Conservation (phyloP, 2,329 filamentous ascomycete species). For the Aotearoamyces nothofagi region DNA sequence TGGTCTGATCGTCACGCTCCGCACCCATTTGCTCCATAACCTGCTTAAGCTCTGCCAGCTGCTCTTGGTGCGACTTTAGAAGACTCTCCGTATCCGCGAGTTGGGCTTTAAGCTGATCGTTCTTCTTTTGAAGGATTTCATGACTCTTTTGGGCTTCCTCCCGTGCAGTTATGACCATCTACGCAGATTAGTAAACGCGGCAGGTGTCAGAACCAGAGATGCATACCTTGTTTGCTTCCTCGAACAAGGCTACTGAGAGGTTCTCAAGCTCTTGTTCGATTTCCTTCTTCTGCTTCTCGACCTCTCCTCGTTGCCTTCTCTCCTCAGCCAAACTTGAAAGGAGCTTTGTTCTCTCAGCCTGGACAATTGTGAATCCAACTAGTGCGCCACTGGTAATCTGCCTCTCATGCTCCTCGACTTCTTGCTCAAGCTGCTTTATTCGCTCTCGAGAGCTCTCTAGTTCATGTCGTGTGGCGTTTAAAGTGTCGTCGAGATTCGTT, state of each 20-base stretch:
- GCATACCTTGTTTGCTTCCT: slow-evolving; percentile 78
- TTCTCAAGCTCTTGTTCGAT: slow-evolving; percentile 89
- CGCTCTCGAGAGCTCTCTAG: slow-evolving; percentile 56
- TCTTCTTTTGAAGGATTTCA: slow-evolving; percentile 66
- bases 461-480: slow-evolving; percentile 71
- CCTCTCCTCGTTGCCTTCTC: slow-evolving; percentile 43
- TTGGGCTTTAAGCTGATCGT: slow-evolving; percentile 75
- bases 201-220: background rate
- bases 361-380: slow-evolving; percentile 59
- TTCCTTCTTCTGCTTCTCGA: slow-evolving; percentile 67
- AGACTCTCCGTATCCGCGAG: slow-evolving; percentile 76
- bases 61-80: slow-evolving; percentile 81
- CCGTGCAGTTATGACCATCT: slow-evolving; percentile 87
- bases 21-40: slow-evolving; percentile 80
- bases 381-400: slow-evolving; percentile 60
- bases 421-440: slow-evolving; percentile 50
- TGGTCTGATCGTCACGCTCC: slow-evolving; percentile 57
- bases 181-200: slow-evolving; percentile 54
- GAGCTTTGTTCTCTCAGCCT: slow-evolving; percentile 51
- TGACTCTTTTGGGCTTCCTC: slow-evolving; percentile 78
- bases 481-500: slow-evolving; percentile 75
- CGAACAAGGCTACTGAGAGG: slow-evolving; percentile 83
- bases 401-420: slow-evolving; percentile 46
- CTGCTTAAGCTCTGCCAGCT: slow-evolving; percentile 76
- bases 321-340: slow-evolving; percentile 47